Evolutionary conservation across 2,329 filamentous ascomycete species (phyloP), one percentile per base, ranked within the genome.

Genomic region (Epichloe sp.): DNA sequence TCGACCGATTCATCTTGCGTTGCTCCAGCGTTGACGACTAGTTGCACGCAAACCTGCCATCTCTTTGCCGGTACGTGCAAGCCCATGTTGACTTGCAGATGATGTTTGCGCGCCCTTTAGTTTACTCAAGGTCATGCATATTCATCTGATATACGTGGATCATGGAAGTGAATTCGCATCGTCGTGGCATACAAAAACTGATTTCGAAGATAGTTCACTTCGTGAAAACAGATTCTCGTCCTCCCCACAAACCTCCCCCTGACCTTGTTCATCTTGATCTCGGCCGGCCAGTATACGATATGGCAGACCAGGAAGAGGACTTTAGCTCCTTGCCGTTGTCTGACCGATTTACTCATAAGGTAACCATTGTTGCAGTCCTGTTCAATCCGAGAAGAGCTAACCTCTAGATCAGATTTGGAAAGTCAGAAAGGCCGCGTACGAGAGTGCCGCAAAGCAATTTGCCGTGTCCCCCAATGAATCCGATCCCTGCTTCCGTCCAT

Each of bases 341-440:
- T 44, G 88, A 95, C 56, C 81, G 88, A 64, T 94, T 90, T 70
- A 74, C 79, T 50, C 88, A 95, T 74, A 95, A 95, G 74, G 81
- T 84, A 60, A 50, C 34, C n/a, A 45, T 19, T 34, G 36, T 34
- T 12, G 19, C 44, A 34, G 17, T 12, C 42, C 19, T 42, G 26
- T 17, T 17, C 23, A 23, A 37, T 26, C 31, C 10, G 31, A 37
- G 8, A 6, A 8, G 17, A 26, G 40, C 55, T 57, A 49, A 60
- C 48, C 53, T 53, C 2, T 49, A 26, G 3, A 5, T 4, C 26
- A 86, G 85, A 80, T 86, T 63, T 98, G 93, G 93, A 98, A 98
- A 77, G 90, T 95, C 42, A 81, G 93, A 63, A 98, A 98, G 71
- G 82, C 82, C 63, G 93, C 83, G 49, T 98, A 97, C 65, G 93